Evolutionary conservation across 2,329 filamentous ascomycete genomes (phyloP).

Genomic region (Cladophialophora carrionii): DNA sequence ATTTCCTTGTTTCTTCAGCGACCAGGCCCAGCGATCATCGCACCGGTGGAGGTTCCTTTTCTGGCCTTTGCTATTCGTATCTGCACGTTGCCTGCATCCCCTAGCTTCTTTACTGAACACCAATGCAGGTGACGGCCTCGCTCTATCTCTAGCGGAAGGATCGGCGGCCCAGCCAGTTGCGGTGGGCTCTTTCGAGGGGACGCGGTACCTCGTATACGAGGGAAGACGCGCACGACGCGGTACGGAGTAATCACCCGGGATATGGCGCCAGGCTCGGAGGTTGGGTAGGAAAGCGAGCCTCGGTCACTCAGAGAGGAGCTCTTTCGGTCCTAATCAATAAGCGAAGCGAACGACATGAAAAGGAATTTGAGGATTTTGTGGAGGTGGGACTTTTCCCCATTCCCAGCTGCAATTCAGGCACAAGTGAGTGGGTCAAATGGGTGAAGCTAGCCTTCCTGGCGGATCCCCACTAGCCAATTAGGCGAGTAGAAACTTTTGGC

Average conservation of each 20-base stretch:
- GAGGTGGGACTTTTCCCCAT: conserved; percentile 10
- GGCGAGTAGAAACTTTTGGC: not conserved
- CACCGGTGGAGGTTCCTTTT: not conserved
- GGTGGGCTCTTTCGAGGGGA: not conserved
- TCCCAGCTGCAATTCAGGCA: not conserved
- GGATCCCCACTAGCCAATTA: not conserved
- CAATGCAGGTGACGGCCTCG: not conserved
- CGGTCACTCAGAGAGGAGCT: not conserved
- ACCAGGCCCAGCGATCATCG: not conserved
- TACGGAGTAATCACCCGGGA: not conserved
- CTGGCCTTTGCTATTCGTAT: not conserved
- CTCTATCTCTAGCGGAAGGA: conserved; percentile 1
- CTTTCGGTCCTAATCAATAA: not conserved
- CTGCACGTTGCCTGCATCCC: not conserved
- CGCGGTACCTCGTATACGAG: not conserved
- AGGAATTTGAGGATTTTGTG: not conserved
- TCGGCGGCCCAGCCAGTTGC: not conserved
- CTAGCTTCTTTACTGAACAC: not conserved
- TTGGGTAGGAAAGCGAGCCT: not conserved
- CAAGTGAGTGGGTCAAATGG: not conserved
- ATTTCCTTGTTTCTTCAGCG: not conserved
- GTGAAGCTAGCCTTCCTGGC: not conserved
- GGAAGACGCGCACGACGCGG: not conserved
- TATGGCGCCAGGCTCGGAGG: not conserved
- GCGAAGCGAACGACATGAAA: not conserved